Evolutionary conservation across 331 rosid genomes (phyloP), one percentile per base, ranked within the genome.

Genomic region (Spiraea crenata): DNA sequence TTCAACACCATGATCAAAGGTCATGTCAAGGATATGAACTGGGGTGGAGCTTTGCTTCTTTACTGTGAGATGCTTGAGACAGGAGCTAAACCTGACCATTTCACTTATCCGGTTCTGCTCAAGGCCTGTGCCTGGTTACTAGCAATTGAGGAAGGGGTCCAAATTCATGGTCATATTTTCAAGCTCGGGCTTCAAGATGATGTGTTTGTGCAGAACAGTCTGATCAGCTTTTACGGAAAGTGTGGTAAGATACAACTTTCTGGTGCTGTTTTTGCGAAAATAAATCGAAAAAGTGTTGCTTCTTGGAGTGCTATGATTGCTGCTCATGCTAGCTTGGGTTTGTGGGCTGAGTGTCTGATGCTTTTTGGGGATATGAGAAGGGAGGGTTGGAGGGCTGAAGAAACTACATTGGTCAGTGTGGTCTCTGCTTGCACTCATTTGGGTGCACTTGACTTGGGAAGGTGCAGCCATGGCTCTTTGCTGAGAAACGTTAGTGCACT

Each of bases 271-370:
- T 92, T 92, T 78, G 82, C 76, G 69, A 38, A 77, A 62, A 79
- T 90, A 74, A 70, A 15, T 63, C 86, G 76, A 34, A 92, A 57
- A 76, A 90, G 83, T 77, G 82, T 85, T 41, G 96, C 95, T 72
- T 88, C 98, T 39, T 92, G 98, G 98, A 90, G 98, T 82, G 84
- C 91, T 46, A 70, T 88, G 31, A 88, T 92, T 83, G 82, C 87
- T 69, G 96, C 88, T 70, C 89, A 90, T 81, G 91, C 86, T 67
- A 68, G 75, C 74, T 72, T 70, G 45, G 89, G 85, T 7, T 63
- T 88, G 84, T 92, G 98, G 98, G 48, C 72, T 37, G 93, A 88
- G 37, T 88, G 96, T 69, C 73, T 92, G 77, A 60, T 58, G 61
- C 86, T 86, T 61, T 91, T 88, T 74, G 85, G 85, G 74, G 80